Evolutionary conservation across 495 filamentous ascomycete genomes (phyloP).

Genomic region (Thermothielavioides terrestris): DNA sequence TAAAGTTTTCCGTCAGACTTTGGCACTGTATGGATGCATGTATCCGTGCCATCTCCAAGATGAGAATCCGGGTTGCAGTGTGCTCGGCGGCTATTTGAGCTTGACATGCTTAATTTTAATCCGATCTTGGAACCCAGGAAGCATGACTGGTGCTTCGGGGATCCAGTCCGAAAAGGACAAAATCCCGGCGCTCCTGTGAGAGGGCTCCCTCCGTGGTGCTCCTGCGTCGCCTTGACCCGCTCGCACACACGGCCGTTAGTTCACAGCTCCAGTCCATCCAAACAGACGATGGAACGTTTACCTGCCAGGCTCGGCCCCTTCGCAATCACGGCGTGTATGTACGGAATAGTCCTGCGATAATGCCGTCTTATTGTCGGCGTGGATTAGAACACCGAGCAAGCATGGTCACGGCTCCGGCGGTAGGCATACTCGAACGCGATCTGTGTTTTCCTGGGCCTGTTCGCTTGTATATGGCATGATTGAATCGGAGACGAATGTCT

Average conservation of each 20-base stretch:
- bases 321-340: conserved; percentile 23
- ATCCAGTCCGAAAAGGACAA: background rate
- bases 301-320: conserved; percentile 14
- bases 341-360: conserved; percentile 26
- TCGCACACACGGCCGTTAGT: too few relatives aligned
- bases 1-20: background rate
- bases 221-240: too few relatives aligned
- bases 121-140: background rate
- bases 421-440: conserved; percentile 25
- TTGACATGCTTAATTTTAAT: conserved; percentile 15
- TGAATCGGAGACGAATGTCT: too few relatives aligned
- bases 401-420: conserved; percentile 15
- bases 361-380: conserved; percentile 20
- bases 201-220: too few relatives aligned
- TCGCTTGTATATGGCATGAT: too few relatives aligned
- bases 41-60: background rate
- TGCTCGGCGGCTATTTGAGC: conserved; percentile 9
- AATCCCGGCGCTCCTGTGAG: background rate
- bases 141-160: background rate
- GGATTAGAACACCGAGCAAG: conserved; percentile 27
- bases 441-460: conserved; percentile 16
- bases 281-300: too few relatives aligned
- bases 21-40: too few relatives aligned
- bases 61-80: background rate
- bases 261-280: background rate